A percentile compares a stretch with the other conserved stretches of the same genome.
Conservation (phyloP, 176 grass and related monocot genomes). For the Otatea glauca region DNA sequence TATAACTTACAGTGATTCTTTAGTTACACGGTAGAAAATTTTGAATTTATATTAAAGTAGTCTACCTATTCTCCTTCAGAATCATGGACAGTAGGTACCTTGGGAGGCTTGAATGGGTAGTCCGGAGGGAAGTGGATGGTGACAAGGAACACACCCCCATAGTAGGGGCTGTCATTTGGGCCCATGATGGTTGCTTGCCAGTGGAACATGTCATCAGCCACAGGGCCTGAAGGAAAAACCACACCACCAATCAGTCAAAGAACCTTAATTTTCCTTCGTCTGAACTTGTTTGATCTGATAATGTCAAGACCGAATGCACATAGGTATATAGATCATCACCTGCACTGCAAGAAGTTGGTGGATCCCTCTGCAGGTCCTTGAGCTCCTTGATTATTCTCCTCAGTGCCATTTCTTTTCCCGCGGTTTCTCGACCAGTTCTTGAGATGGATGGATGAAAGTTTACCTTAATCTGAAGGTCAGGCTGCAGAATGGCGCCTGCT, state of each 20-base stretch:
- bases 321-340: slow-evolving; percentile 45
- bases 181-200: slow-evolving; percentile 93
- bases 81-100: slow-evolving; percentile 40
- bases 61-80: too few relatives aligned
- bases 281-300: not conserved
- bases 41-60: too few relatives aligned
- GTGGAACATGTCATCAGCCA: slow-evolving; percentile 85
- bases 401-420: slow-evolving; percentile 54
- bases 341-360: slow-evolving; percentile 87
- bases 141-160: slow-evolving; percentile 63
- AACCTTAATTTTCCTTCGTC: not conserved
- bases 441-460: not conserved
- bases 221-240: slow-evolving; percentile 53
- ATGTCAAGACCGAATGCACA: not conserved
- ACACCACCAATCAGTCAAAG: not conserved
- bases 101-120: slow-evolving; percentile 87
- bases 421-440: not conserved
- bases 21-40: too few relatives aligned
- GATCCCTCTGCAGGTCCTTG: slow-evolving; percentile 91
- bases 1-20: too few relatives aligned
- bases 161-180: slow-evolving; percentile 65
- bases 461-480: not conserved
- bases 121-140: slow-evolving; percentile 76
- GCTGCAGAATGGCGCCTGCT: not conserved
- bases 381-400: slow-evolving; percentile 91